These are phyloP conservation scores for Aureobasidium sp. DNA, from an alignment of 2,329 filamentous ascomycete genomes.

Conservation along the genomic window DNA sequence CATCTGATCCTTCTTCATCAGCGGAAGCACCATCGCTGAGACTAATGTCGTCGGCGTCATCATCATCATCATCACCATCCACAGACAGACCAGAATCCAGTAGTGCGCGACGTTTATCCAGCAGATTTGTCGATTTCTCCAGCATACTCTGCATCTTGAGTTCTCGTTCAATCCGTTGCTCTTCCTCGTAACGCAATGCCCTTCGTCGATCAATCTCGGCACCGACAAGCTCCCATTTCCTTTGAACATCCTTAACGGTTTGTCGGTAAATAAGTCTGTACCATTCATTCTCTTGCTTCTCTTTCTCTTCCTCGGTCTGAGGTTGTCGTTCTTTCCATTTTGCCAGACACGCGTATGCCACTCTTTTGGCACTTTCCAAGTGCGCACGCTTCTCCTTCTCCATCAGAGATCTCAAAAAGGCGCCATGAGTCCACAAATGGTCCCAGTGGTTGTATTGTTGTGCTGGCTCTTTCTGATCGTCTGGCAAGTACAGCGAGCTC, in stretches of 20 bases:
- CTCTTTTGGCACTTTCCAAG: constrained; percentile 64
- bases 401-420: constrained; percentile 76
- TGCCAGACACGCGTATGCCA: constrained; percentile 71
- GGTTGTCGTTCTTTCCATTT: constrained; percentile 68
- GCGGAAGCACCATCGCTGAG: constrained; percentile 38
- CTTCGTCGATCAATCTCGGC: constrained; percentile 52
- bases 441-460: constrained; percentile 82
- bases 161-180: constrained; percentile 49
- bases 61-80: constrained; percentile 25
- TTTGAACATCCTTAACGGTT: constrained; percentile 58
- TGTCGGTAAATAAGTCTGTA: constrained; percentile 64
- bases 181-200: constrained; percentile 52
- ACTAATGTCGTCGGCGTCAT: constrained; percentile 34
- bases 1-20: constrained; percentile 27
- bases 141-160: constrained; percentile 68
- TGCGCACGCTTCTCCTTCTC: constrained; percentile 72
- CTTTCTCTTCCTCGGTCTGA: constrained; percentile 72
- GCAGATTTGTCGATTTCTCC: constrained; percentile 61
- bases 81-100: constrained; percentile 9
- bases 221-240: constrained; percentile 53
- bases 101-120: constrained; percentile 50
- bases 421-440: constrained; percentile 70
- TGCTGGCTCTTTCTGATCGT: constrained; percentile 60
- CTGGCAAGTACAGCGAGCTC: constrained; percentile 67
- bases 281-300: constrained; percentile 63